Conservation (phyloP, 352 stramenopile species). For the Phytophthora ramorum region DNA sequence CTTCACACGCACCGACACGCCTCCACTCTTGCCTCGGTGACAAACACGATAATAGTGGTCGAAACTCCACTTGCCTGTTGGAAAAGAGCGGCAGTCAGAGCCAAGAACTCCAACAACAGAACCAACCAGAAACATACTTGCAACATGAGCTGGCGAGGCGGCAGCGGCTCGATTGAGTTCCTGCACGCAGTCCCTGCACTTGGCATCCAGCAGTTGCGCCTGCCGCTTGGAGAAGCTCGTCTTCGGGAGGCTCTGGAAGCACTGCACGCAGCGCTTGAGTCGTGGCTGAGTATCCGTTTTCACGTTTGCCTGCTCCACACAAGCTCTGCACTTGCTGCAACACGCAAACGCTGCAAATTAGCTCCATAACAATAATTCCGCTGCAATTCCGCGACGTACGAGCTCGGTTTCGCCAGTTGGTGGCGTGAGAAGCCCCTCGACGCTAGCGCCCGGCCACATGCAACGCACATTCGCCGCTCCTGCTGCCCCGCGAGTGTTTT, state of each 20-base stretch:
- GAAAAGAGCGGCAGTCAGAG: conserved; percentile 3
- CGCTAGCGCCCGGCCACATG: conserved; percentile 34
- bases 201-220: conserved; percentile 64
- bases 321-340: conserved; percentile 68
- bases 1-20: conserved; percentile 70
- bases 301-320: conserved; percentile 43
- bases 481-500: conserved; percentile 5
- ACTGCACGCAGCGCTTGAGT: conserved; percentile 77
- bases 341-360: not conserved
- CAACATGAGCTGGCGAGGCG: conserved; percentile 28
- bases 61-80: conserved; percentile 64
- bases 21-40: conserved; percentile 70
- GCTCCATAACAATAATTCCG: not conserved
- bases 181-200: conserved; percentile 63
- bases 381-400: conserved; percentile 44
- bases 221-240: conserved; percentile 78
- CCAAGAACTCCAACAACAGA: not conserved
- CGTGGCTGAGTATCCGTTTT: conserved; percentile 27
- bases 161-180: conserved; percentile 51
- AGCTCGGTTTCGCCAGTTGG: conserved; percentile 49
- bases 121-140: conserved; percentile 25
- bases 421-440: conserved; percentile 49
- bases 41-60: conserved; percentile 73
- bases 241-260: conserved; percentile 72
- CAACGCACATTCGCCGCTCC: conserved; percentile 26